Base-by-base conservation (phyloP, 2,329 filamentous ascomycete genomes). In the Colletotrichum shisoi region DNA sequence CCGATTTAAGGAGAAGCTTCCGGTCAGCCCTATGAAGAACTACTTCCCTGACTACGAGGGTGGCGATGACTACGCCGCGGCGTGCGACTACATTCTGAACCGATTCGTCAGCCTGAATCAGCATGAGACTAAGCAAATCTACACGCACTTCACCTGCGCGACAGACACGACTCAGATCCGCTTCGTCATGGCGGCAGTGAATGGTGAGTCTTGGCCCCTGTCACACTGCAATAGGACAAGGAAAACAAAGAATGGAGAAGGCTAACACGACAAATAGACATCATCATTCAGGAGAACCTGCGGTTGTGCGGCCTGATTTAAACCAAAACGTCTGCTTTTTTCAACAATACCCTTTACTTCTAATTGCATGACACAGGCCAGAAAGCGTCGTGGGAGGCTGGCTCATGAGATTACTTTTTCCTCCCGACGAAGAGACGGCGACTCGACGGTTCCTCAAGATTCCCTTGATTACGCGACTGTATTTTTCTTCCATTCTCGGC, bases 231-330 rank as follows among this genome's bases (percentile, higher is more conserved):
- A 19, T 13, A 37, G 13, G 24, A 57, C 34, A 67, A 59, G 40
- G 61, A 27, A 19, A 15, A 56, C 56, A 53, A 61, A 52, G 52
- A 40, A 39, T 48, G 17, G 9, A 44, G 31, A 34, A 34, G 27
- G 46, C 71, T 61, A 46, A 69, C 58, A 13, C 24, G 4, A 8
- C 1, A 27, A 57, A 2, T 72, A 97, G 95, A 99, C 83, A 99
- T 99, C 80, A 99, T 99, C 83, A 99, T 99, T 80, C 95, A 99
- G 84, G 95, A 98, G 83, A 99, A 99, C 83, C 89, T 99, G 71
- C 91, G 95, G 80, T 87, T 96, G 80, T 97, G 94, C 81, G 94
- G 94, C 86, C 85, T 98, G 79, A 97, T 98, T 87, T 97, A 91
- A 90, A 77, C 53, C 69, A 56, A 64, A 64, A 59, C 71, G 72